Conservation (phyloP, 78 protist species). For the Mastigamoeba balamuthi region DNA sequence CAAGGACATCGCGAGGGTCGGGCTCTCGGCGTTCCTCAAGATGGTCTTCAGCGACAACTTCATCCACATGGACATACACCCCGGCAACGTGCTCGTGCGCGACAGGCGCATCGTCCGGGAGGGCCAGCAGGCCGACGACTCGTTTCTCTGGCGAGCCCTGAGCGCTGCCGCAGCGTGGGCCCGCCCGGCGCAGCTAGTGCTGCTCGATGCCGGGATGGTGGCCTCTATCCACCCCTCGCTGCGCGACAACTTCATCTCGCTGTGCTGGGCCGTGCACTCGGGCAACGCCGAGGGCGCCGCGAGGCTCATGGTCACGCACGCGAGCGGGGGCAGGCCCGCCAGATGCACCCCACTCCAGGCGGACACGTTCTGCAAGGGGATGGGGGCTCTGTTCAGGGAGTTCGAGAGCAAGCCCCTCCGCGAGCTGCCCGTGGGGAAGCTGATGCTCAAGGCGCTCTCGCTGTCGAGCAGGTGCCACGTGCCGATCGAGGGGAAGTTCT, state of each 20-base stretch:
- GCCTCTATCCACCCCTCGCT: slow-evolving; percentile 11
- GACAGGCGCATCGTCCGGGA: too few species aligned
- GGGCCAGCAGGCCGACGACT: too few species aligned
- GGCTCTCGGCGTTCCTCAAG: slow-evolving; percentile 36
- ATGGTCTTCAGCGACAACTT: slow-evolving; percentile 55
- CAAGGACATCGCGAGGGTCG: slow-evolving; percentile 43
- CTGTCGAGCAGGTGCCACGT: slow-evolving; percentile 35
- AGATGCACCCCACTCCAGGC: slow-evolving; percentile 25
- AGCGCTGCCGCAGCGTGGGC: too few species aligned
- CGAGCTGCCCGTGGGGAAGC: slow-evolving; percentile 42
- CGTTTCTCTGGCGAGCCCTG: too few species aligned
- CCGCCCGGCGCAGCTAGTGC: too few species aligned
- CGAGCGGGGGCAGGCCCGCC: too few species aligned
- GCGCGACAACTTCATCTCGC: slow-evolving; percentile 26
- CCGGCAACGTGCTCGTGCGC: slow-evolving; percentile 20
- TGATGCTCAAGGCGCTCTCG: slow-evolving; percentile 12
- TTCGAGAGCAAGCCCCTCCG: slow-evolving; percentile 13
- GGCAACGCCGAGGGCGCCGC: slow-evolving; percentile 54
- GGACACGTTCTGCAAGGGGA: slow-evolving; percentile 20
- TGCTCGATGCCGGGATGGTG: slow-evolving; percentile 46
- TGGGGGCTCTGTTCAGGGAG: slow-evolving; percentile 19
- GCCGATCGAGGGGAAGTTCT: slow-evolving; percentile 39
- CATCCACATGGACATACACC: slow-evolving; percentile 50
- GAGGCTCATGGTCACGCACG: slow-evolving; percentile 23
- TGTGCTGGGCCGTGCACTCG: slow-evolving; percentile 28